phyloP scores from a whole-genome alignment of 202 grass and related monocot species.

The Carex arenaria region DNA sequence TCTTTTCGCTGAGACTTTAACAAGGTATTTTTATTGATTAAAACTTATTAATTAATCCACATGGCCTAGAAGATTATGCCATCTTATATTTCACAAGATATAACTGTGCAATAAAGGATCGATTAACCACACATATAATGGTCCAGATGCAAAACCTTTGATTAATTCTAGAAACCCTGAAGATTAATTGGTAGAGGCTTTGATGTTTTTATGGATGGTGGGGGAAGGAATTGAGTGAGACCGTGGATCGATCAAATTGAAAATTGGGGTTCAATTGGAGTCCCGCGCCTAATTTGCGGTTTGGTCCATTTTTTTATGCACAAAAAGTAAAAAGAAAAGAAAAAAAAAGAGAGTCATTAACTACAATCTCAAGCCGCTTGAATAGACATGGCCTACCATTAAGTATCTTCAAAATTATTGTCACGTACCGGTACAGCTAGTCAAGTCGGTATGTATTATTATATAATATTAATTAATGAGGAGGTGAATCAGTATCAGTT shows the following conservation, averaged over 20 bases:
- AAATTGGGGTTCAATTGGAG: background rate
- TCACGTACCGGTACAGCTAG: background rate
- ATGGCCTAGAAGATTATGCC: background rate
- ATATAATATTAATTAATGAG: background rate
- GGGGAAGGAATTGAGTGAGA: background rate
- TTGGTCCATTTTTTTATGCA: constrained; percentile 12
- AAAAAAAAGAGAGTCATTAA: background rate
- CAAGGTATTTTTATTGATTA: background rate
- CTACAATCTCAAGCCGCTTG: background rate
- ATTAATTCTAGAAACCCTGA: background rate
- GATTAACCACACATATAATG: background rate
- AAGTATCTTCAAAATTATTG: background rate
- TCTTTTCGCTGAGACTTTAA: background rate
- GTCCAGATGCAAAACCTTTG: background rate
- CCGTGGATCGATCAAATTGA: constrained; percentile 1
- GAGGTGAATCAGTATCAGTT: background rate
- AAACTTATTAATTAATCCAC: background rate
- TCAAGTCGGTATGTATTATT: background rate
- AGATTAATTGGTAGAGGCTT: constrained; percentile 7
- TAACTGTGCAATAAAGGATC: background rate
- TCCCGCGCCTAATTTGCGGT: background rate
- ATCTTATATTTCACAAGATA: background rate
- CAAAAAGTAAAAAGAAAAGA: background rate
- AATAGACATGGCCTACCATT: background rate
- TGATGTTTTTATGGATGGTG: constrained; percentile 22